Percentiles rank a stretch among this genome's conserved stretches.
These are phyloP conservation scores for Amanita muscaria DNA, from an alignment of 768 basidiomycete genomes.

Conservation along the genomic window DNA sequence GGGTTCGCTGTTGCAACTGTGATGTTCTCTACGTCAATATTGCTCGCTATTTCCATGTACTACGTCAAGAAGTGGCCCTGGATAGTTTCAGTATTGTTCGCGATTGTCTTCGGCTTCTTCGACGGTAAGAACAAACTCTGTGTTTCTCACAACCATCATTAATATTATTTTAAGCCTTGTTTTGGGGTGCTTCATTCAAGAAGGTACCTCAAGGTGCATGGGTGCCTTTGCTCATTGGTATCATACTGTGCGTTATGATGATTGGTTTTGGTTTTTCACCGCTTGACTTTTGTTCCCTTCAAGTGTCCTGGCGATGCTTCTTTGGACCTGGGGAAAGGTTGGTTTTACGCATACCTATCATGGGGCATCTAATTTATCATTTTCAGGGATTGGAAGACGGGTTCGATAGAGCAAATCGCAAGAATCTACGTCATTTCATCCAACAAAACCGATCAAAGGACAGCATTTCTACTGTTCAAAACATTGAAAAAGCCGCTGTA, in stretches of 20 bases:
- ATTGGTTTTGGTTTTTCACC: too few species aligned
- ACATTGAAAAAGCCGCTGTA: not conserved
- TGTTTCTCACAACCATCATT: not conserved
- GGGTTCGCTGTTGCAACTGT: constrained; percentile 61
- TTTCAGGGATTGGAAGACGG: constrained; percentile 43
- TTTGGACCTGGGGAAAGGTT: constrained; percentile 63
- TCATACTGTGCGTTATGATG: constrained; percentile 30
- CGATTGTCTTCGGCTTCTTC: constrained; percentile 52
- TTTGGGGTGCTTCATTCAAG: constrained; percentile 56
- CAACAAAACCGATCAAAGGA: constrained; percentile 20
- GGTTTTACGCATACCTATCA: not conserved
- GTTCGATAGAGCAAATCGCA: constrained; percentile 49
- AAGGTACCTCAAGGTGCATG: constrained; percentile 61
- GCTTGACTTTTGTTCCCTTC: too few species aligned
- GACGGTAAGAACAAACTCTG: too few species aligned
- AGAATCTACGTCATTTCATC: constrained; percentile 49
- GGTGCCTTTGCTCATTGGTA: constrained; percentile 55
- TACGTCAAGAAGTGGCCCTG: constrained; percentile 44
- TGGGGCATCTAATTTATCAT: not conserved
- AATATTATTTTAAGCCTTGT: constrained; percentile 26
- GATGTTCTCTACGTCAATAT: constrained; percentile 51
- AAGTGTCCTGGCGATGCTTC: constrained; percentile 39
- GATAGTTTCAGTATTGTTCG: constrained; percentile 35
- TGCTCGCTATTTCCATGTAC: constrained; percentile 49
- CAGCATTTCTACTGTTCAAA: constrained; percentile 7